These are phyloP conservation scores for Ophiosphaerella narmari DNA, from an alignment of 2,329 filamentous ascomycete species.

Conservation along the genomic window DNA sequence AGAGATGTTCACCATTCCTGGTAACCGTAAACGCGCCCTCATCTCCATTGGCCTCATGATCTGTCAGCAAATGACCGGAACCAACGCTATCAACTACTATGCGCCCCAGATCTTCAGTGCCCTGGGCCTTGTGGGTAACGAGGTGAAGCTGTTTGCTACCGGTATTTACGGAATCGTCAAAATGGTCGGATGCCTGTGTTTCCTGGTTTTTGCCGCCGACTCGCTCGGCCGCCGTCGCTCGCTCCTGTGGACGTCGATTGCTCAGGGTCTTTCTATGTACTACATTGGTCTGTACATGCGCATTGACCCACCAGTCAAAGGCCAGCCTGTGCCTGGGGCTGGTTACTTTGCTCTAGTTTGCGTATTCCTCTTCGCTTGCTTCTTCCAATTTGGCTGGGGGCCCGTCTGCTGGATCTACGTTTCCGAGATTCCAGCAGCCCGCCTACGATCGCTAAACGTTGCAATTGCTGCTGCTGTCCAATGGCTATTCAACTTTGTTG, in stretches of 20 bases:
- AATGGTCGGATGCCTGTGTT: constrained; percentile 65
- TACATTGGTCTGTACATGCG: constrained; percentile 74
- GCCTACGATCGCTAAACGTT: constrained; percentile 69
- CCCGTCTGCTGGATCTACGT: constrained; percentile 75
- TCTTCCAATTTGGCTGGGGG: constrained; percentile 68
- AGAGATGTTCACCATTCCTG: constrained; percentile 52
- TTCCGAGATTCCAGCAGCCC: constrained; percentile 70
- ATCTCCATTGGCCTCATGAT: constrained; percentile 68
- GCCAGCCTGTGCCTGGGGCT: constrained; percentile 62
- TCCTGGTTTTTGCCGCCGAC: constrained; percentile 71
- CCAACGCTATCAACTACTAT: constrained; percentile 62
- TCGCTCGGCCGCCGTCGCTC: constrained; percentile 68
- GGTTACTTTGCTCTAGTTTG: constrained; percentile 73
- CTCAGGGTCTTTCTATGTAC: constrained; percentile 67
- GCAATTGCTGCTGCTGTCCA: constrained; percentile 70
- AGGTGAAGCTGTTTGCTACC: constrained; percentile 70
- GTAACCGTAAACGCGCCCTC: constrained; percentile 65
- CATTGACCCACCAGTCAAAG: constrained; percentile 61
- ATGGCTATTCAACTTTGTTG: constrained; percentile 76
- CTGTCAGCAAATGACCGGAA: constrained; percentile 74
- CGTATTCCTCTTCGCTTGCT: constrained; percentile 72
- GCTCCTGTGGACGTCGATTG: constrained; percentile 67
- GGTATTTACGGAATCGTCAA: constrained; percentile 77
- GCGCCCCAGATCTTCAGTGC: constrained; percentile 70
- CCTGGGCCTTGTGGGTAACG: constrained; percentile 63